These are phyloP conservation scores for Debaryomyces tyrocola DNA, from an alignment of 805 yeast genomes.

Conservation along the genomic window DNA sequence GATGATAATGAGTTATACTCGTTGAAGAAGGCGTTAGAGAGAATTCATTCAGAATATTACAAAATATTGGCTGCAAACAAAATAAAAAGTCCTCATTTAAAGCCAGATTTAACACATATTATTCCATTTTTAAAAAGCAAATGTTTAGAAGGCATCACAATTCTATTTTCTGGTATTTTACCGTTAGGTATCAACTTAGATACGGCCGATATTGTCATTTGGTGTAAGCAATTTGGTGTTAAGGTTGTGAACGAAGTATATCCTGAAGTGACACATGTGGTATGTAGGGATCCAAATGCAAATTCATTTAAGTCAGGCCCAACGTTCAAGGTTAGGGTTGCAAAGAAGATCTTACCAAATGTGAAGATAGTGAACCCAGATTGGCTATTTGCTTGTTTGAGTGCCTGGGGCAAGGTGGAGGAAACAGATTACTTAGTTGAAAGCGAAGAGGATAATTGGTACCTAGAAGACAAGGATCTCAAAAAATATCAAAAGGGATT, in stretches of 20 bases:
- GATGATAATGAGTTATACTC: conserved; percentile 76
- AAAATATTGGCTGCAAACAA: conserved; percentile 36
- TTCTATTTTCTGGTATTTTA: conserved; percentile 85
- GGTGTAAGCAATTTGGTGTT: conserved; percentile 94
- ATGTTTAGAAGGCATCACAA: conserved; percentile 66
- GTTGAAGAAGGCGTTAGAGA: conserved; percentile 59
- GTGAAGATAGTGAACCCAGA: conserved; percentile 85
- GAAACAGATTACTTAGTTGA: conserved; percentile 59
- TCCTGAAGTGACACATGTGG: conserved; percentile 81
- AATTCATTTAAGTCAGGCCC: conserved; percentile 31
- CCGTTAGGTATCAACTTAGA: conserved; percentile 77
- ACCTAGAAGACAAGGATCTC: conserved; percentile 46
- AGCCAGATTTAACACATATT: conserved; percentile 67
- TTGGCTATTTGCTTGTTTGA: conserved; percentile 87
- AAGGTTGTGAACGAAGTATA: conserved; percentile 69
- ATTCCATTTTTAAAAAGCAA: conserved; percentile 71
- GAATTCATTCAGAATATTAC: conserved; percentile 71
- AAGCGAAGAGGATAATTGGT: conserved; percentile 47
- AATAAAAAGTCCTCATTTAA: conserved; percentile 8
- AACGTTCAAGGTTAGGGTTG: conserved; percentile 83
- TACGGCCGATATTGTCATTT: conserved; percentile 81
- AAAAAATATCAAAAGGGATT: conserved; percentile 40
- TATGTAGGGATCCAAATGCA: conserved; percentile 68
- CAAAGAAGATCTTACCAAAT: conserved; percentile 57
- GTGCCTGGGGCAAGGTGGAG: conserved; percentile 70